Conservation (phyloP, 371 early-diverging fungal species). For the Amoeboradix gromovi region DNA sequence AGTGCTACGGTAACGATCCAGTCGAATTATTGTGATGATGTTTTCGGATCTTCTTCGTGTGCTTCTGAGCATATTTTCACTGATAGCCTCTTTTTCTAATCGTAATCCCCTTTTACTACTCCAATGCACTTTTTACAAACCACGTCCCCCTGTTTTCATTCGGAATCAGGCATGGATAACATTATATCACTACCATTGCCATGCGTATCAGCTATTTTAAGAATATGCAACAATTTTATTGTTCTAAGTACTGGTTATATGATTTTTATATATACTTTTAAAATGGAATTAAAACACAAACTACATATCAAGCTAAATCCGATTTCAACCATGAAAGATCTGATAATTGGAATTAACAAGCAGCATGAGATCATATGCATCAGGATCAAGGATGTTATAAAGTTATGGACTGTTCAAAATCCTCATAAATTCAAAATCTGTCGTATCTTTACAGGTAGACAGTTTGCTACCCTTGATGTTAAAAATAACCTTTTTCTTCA, state of each 20-base stretch:
- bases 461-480: background rate
- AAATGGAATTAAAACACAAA: background rate
- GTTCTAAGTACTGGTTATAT: background rate
- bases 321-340: background rate
- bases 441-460: background rate
- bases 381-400: background rate
- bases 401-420: background rate
- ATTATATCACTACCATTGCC: background rate
- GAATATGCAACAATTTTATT: background rate
- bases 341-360: background rate
- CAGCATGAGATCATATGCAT: background rate
- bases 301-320: background rate
- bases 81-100: no score
- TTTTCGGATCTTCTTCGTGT: no score
- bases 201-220: background rate
- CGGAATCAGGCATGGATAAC: no score
- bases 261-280: background rate
- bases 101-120: no score
- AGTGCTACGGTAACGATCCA: no score
- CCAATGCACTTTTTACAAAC: no score
- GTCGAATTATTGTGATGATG: no score
- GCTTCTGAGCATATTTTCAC: no score
- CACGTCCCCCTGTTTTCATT: no score
- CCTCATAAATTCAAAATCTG: background rate
- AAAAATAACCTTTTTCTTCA: background rate